Conservation (phyloP, 192 early-diverging fungal species). For the Coemansia sp. region DNA sequence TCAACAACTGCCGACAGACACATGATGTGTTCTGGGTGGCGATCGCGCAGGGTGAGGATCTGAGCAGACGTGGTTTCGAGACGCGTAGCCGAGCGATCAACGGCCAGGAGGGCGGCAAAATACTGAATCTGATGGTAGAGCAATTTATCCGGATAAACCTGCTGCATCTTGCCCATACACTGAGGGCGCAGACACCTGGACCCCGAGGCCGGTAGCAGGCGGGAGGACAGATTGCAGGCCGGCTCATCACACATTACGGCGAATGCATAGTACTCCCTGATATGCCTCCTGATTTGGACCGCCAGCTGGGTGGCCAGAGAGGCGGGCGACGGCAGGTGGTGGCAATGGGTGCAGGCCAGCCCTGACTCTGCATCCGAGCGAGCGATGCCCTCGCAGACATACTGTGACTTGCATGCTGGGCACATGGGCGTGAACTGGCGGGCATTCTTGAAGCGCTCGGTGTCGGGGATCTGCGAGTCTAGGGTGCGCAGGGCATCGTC, state of each 20-base stretch:
- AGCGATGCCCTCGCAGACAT: constrained; percentile 34
- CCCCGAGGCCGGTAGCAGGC: constrained; percentile 67
- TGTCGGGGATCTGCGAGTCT: constrained; percentile 72
- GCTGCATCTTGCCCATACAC: constrained; percentile 65
- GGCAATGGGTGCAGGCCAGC: constrained; percentile 61
- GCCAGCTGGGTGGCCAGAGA: constrained; percentile 66
- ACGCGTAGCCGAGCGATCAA: constrained; percentile 24
- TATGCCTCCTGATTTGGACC: constrained; percentile 61
- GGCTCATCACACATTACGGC: constrained; percentile 79
- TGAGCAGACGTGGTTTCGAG: constrained; percentile 15
- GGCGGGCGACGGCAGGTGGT: constrained; percentile 30
- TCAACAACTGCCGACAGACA: constrained; percentile 57
- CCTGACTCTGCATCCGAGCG: constrained; percentile 27
- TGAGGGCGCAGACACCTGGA: constrained; percentile 62
- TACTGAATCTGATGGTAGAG: constrained; percentile 85
- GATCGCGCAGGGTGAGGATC: constrained; percentile 30
- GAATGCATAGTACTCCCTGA: constrained; percentile 74
- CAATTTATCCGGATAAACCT: constrained; percentile 70
- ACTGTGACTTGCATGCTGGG: constrained; percentile 55
- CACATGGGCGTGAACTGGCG: constrained; percentile 63
- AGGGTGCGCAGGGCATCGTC: constrained; percentile 67
- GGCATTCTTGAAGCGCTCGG: constrained; percentile 59
- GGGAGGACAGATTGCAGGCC: constrained; percentile 64
- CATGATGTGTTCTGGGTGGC: constrained; percentile 45
- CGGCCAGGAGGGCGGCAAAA: constrained; percentile 57